phyloP scores from a whole-genome alignment of 2,329 filamentous ascomycete species.

The Fusarium newnesense region DNA sequence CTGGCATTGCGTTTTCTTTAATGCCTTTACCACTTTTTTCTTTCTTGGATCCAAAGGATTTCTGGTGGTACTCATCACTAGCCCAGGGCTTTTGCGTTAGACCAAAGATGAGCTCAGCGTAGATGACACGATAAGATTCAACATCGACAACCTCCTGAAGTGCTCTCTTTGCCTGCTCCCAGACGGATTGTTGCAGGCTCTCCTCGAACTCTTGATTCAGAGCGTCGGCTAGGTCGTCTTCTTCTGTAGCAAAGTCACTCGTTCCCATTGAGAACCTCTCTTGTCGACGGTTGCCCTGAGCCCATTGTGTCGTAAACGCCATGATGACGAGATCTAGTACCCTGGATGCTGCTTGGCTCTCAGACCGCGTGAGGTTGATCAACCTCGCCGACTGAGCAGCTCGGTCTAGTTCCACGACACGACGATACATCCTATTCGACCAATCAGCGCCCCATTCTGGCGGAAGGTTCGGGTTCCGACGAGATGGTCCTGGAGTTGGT shows the following conservation, averaged over 20 bases:
- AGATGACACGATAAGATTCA: not conserved
- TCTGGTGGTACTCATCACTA: not conserved
- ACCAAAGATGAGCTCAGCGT: not conserved
- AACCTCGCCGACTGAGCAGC: accelerated
- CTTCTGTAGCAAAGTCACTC: accelerated
- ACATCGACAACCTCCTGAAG: not conserved
- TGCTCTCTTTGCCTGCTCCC: not conserved
- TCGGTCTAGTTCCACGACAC: not conserved
- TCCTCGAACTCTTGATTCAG: not conserved
- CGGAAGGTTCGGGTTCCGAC: not conserved
- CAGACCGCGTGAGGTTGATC: accelerated
- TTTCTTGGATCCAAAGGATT: not conserved
- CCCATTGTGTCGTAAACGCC: not conserved
- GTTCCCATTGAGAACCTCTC: accelerated
- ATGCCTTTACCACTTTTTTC: not conserved
- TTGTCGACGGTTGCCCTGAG: not conserved
- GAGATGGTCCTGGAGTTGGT: not conserved
- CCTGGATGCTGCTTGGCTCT: not conserved
- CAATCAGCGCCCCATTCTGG: not conserved
- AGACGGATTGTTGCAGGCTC: not conserved
- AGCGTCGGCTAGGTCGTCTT: not conserved
- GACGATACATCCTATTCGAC: not conserved
- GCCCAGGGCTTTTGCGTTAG: not conserved
- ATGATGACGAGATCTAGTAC: accelerated
- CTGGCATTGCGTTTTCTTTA: not conserved